A percentile compares a stretch with the other conserved stretches of the same genome.
These are phyloP conservation scores for Leccinum disarticulatum DNA, from an alignment of 768 basidiomycete species.

Conservation along the genomic window DNA sequence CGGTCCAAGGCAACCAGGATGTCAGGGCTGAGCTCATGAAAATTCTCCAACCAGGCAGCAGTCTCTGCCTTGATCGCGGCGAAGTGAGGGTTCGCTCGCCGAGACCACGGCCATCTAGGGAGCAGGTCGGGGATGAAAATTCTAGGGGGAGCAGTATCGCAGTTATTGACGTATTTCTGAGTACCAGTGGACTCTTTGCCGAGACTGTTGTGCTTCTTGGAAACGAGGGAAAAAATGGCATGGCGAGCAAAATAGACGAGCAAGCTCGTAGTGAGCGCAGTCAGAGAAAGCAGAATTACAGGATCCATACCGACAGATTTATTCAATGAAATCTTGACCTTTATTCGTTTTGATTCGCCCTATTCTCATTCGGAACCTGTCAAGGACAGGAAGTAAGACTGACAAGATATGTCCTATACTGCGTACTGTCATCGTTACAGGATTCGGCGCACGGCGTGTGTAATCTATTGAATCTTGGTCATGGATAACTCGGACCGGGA, in stretches of 20 bases:
- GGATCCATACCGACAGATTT: slow-evolving; percentile 8
- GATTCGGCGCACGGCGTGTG: too few relatives aligned
- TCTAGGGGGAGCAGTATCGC: background rate
- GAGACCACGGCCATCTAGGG: slow-evolving; percentile 20
- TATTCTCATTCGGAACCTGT: too few relatives aligned
- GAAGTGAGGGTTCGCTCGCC: slow-evolving; percentile 12
- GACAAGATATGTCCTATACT: too few relatives aligned
- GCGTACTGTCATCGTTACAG: too few relatives aligned
- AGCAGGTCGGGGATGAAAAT: slow-evolving; percentile 19
- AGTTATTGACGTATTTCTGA: too few relatives aligned
- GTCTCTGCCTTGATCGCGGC: slow-evolving; percentile 10
- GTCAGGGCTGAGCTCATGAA: slow-evolving; percentile 11
- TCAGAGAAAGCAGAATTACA: slow-evolving; percentile 2
- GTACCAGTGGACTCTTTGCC: background rate
- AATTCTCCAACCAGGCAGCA: slow-evolving; percentile 9
- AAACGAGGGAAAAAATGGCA: too few relatives aligned
- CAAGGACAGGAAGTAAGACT: too few relatives aligned
- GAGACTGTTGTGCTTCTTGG: background rate
- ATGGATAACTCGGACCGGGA: too few relatives aligned
- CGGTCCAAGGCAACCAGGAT: slow-evolving; percentile 15
- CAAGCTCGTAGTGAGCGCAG: background rate
- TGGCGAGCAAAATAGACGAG: too few relatives aligned
- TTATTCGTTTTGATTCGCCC: too few relatives aligned
- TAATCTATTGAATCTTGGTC: too few relatives aligned
- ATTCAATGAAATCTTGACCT: too few relatives aligned